A percentile compares a stretch with the other conserved stretches of the same genome.
These are phyloP conservation scores for Cadophora malorum DNA, from an alignment of 2,329 filamentous ascomycete species.

Conservation along the genomic window DNA sequence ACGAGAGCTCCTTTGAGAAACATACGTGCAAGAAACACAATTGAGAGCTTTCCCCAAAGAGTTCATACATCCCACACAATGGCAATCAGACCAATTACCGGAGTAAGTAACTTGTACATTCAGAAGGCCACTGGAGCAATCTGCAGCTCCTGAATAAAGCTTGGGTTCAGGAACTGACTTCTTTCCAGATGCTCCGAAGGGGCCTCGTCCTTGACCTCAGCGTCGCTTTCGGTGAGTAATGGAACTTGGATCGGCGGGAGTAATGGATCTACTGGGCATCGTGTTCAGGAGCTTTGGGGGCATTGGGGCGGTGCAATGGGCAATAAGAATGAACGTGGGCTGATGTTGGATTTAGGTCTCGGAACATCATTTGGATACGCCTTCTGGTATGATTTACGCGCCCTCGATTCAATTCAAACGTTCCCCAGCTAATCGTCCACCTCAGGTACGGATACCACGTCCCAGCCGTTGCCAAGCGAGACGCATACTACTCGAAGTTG, in stretches of 20 bases:
- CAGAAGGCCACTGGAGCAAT: neutral
- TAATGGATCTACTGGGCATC: neutral
- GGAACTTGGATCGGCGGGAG: neutral
- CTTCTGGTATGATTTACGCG: slow-evolving; percentile 56
- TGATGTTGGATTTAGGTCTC: slow-evolving; percentile 52
- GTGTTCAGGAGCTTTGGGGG: neutral
- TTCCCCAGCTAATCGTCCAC: slow-evolving; percentile 21
- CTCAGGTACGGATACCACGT: slow-evolving; percentile 51
- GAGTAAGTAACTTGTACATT: slow-evolving; percentile 40
- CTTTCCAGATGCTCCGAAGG: slow-evolving; percentile 61
- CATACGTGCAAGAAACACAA: slow-evolving; percentile 39
- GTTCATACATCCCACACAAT: slow-evolving; percentile 40
- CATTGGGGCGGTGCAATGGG: neutral
- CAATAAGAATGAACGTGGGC: slow-evolving; percentile 14
- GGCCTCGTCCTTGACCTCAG: slow-evolving; percentile 63
- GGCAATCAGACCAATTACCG: slow-evolving; percentile 48
- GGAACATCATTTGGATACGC: slow-evolving; percentile 58
- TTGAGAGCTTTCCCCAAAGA: slow-evolving; percentile 39
- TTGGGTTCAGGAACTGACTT: slow-evolving; percentile 40
- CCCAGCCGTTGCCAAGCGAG: slow-evolving; percentile 49
- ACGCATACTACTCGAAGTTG: slow-evolving; percentile 50
- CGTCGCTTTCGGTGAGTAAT: slow-evolving; percentile 58
- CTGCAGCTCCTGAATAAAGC: slow-evolving; percentile 17
- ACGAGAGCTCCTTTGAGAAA: slow-evolving; percentile 22
- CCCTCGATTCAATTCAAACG: neutral